Base-by-base conservation (phyloP, 306 rosid genomes). In the Mimosa bimucronata region DNA sequence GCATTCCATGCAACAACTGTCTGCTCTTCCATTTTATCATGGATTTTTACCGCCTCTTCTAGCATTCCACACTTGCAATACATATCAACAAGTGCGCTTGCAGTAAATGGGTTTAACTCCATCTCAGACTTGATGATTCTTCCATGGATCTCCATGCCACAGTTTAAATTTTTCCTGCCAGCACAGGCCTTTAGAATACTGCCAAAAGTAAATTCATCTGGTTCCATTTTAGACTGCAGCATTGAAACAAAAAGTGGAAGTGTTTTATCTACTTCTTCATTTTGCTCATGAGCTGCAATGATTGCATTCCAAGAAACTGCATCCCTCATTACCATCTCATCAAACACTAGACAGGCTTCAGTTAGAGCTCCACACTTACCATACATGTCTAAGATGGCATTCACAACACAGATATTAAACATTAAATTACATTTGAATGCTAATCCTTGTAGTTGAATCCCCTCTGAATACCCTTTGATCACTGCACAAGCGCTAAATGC, bases 261-360 rank as follows among this genome's bases (percentile, higher is more conserved):
- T 48, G 55, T 48, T 48, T 48, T 48, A 48, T 48, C 19, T 18
- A 48, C 55, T 48, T 48, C 55, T 48, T 14, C 55, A 48, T 48
- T 48, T 48, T 48, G 55, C n/a, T 48, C 55, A 48, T 48, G 55
- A 48, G 55, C n/a, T 14, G 55, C n/a, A 48, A 48, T 48, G 55
- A 48, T 86, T 44, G 98, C 92, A 86, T 94, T 94, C 98, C 98
- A 94, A 76, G 97, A 89, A 71, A 94, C 96, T 48, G 55, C 55
- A 48, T 48, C 55, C 55, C 55, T 48, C 55, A 48, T 48, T 48
- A 48, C n/a, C 55, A 48, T 48, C 55, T 48, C 55, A 48, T 48
- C 55, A 48, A 48, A 48, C n/a, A 48, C n/a, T 48, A 48, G 55
- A 48, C n/a, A 48, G n/a, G 55, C 55, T 48, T 48, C 55, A 48